Conservation (phyloP, 1,284 basidiomycete genomes). For the Tylopilus sp. region DNA sequence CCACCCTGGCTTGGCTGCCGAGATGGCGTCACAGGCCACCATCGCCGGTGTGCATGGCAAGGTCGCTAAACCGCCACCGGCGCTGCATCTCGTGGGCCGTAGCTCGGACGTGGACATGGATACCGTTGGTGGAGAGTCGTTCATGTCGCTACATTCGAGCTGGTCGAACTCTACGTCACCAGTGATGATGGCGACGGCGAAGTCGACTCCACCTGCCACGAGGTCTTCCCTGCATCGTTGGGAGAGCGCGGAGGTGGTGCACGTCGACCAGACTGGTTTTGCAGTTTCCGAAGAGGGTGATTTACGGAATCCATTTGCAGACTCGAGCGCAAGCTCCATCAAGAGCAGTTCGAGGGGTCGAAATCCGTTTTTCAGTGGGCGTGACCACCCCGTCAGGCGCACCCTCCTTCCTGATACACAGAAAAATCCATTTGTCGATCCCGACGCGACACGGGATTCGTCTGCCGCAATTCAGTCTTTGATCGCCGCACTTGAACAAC, state of each 20-base stretch:
- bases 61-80: constrained; percentile 28
- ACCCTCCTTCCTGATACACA: constrained; percentile 29
- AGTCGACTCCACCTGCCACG: constrained; percentile 56
- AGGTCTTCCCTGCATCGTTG: constrained; percentile 52
- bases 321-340: constrained; percentile 24
- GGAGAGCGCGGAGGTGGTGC: constrained; percentile 68
- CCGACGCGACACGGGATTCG: constrained; percentile 7
- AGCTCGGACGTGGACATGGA: constrained; percentile 43
- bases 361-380: constrained; percentile 67
- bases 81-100: constrained; percentile 42
- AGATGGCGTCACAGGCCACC: constrained; percentile 40
- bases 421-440: constrained; percentile 39
- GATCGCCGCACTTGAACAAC: constrained; percentile 56
- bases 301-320: constrained; percentile 42
- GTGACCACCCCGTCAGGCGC: constrained; percentile 28
- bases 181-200: constrained; percentile 50
- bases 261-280: constrained; percentile 37
- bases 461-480: constrained; percentile 45
- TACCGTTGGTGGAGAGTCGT: constrained; percentile 46
- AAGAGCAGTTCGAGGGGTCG: constrained; percentile 38
- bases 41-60: constrained; percentile 6
- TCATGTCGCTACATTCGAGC: constrained; percentile 45
- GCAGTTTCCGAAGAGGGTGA: constrained; percentile 21
- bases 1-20: constrained; percentile 49
- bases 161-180: constrained; percentile 45